Evolutionary conservation across 2,329 filamentous ascomycete species (phyloP), one percentile per base, ranked within the genome.

Genomic region (Dactylellina cionopaga): DNA sequence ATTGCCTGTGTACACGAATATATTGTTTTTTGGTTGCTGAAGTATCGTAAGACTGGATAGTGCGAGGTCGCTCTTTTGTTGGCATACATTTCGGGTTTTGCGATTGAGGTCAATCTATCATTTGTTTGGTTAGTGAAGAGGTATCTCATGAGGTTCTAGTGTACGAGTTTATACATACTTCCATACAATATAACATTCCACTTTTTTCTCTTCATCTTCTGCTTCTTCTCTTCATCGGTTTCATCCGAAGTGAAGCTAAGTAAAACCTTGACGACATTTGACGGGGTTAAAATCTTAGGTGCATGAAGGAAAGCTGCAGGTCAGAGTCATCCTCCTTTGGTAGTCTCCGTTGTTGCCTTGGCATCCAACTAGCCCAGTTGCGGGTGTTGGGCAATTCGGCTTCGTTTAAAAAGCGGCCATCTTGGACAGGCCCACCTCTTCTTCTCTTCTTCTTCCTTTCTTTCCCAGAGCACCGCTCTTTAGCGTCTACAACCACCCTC

Each of bases 401-500:
- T n/a, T 15, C 11, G 10, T 5, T 55, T 62, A 31, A 62, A 62
- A 62, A 41, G 56, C 33, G 29, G 3, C 52, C 43, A 29, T 44
- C 27, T 31, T 39, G 19, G 27, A 22, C 35, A 25, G 9, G 27
- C 17, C 55, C 31, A 44, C 47, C 43, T 37, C 46, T 46, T 49
- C 39, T 62, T 31, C 19, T 64, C 39, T 52, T 64, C 41, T 43
- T 52, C 15, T 22, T 37, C 33, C 54, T 31, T 25, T 44, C 43
- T 19, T 41, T 35, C 37, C 17, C 58, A 71, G 66, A 64, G 66
- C 66, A 35, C 33, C n/a, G 66, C 58, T 64, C 66, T 71, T 71
- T 33, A 58, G 51, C 39, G 22, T 37, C 37, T 65, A 55, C 31
- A 41, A 33, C 31, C 44, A 52, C 59, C 17, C 47, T 24, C 19